Evolutionary conservation across 257 asterid genomes (phyloP).

Genomic region (Solanum sparsipilum): DNA sequence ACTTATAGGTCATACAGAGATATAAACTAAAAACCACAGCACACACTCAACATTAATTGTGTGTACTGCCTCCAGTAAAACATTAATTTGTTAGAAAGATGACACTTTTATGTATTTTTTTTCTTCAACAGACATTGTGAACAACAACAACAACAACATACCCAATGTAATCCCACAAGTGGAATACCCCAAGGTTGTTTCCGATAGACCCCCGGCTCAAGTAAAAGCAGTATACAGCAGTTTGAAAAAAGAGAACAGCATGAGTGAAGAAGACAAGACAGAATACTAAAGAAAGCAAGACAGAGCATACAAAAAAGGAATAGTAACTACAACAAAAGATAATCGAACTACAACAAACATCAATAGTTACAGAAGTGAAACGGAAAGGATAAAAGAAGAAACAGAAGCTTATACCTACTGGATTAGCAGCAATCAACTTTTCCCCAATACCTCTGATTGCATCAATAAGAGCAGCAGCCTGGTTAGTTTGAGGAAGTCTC

Average conservation of each 20-base stretch:
- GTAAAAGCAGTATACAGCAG: not conserved
- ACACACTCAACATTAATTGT: not conserved
- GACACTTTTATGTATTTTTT: not conserved
- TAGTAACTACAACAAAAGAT: not conserved
- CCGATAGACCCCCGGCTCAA: not conserved
- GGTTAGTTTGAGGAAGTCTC: conserved; percentile 69
- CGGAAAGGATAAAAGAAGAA: not conserved
- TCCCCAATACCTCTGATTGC: conserved; percentile 80
- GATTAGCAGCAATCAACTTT: conserved; percentile 74
- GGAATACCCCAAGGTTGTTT: not conserved
- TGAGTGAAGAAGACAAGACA: not conserved
- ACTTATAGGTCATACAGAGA: not conserved
- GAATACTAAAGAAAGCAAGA: not conserved
- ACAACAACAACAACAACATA: not conserved
- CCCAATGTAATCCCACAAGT: not conserved
- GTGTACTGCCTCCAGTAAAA: not conserved
- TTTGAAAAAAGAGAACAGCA: not conserved
- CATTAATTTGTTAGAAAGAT: not conserved
- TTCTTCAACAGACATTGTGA: not conserved
- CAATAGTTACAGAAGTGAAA: not conserved
- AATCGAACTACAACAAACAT: not conserved
- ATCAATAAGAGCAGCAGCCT: conserved; percentile 78
- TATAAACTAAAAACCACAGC: not conserved
- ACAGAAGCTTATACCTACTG: conserved; percentile 47
- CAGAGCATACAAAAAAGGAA: not conserved